Evolutionary conservation across 192 early-diverging fungal species (phyloP).

Genomic region (Chytriomyces confervae): DNA sequence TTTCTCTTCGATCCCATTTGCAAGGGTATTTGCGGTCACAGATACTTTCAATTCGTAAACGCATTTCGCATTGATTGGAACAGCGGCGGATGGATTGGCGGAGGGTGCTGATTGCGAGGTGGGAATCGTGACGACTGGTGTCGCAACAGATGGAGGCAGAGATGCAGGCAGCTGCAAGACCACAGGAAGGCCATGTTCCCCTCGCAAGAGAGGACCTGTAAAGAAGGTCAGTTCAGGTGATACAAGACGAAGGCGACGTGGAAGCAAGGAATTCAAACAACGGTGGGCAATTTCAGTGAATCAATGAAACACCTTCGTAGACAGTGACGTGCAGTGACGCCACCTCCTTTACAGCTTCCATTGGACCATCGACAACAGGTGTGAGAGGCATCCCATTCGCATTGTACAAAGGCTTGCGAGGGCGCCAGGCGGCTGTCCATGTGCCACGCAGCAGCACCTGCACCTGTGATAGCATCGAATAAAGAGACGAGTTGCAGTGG

Average conservation of each 20-base stretch:
- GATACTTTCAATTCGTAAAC: constrained; percentile 7
- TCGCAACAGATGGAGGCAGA: constrained; percentile 19
- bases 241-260: not conserved
- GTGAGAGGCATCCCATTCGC: not conserved
- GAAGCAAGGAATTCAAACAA: no score
- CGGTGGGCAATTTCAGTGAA: not conserved
- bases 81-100: not conserved
- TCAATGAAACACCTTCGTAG: constrained; percentile 12
- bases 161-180: not conserved
- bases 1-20: constrained; percentile 5
- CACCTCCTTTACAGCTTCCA: constrained; percentile 26
- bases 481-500: no score
- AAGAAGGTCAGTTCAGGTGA: not conserved
- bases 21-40: not conserved
- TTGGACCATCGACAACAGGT: not conserved
- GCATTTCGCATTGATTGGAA: constrained; percentile 23
- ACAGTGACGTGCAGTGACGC: not conserved
- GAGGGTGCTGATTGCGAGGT: not conserved
- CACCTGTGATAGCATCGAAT: not conserved
- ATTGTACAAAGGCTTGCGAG: not conserved
- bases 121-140: not conserved
- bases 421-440: not conserved
- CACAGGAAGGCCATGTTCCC: constrained; percentile 27
- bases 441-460: not conserved
- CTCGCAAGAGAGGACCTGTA: not conserved